Evolutionary conservation across 2,329 filamentous ascomycete species (phyloP).

Genomic region (Penicillium sp.): DNA sequence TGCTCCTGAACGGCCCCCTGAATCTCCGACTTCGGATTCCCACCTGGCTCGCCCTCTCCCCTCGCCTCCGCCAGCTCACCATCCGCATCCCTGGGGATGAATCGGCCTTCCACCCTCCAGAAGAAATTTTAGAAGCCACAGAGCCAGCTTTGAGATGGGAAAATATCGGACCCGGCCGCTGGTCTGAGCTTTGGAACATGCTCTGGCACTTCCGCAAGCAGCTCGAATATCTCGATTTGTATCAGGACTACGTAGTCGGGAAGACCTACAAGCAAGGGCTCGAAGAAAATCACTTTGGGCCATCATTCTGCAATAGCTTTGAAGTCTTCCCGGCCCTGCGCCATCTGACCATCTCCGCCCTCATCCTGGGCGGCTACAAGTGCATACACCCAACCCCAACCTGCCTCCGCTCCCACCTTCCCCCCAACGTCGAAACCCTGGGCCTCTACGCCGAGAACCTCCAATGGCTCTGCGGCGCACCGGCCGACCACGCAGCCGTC

Average conservation of each 20-base stretch:
- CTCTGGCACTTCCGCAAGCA: background rate
- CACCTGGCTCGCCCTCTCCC: background rate
- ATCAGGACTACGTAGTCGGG: background rate
- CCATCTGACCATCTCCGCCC: background rate
- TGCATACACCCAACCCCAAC: background rate
- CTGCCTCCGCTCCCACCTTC: background rate
- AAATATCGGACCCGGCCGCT: background rate
- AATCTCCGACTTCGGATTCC: background rate
- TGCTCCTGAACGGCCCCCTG: background rate
- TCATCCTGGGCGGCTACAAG: background rate
- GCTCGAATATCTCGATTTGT: constrained; percentile 7
- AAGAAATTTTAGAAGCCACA: background rate
- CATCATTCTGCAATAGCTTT: background rate
- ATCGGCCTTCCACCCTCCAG: background rate
- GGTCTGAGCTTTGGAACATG: background rate
- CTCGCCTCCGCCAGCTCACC: background rate
- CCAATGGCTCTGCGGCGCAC: background rate
- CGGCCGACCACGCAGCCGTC: background rate
- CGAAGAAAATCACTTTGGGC: background rate
- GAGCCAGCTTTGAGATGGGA: background rate
- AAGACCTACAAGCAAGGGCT: background rate
- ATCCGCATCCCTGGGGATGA: background rate
- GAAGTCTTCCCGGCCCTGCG: background rate
- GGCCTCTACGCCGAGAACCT: background rate
- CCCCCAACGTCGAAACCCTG: constrained; percentile 3